Conservation (phyloP, 2,329 filamentous ascomycete genomes). For the Fusarium tricinctum region DNA sequence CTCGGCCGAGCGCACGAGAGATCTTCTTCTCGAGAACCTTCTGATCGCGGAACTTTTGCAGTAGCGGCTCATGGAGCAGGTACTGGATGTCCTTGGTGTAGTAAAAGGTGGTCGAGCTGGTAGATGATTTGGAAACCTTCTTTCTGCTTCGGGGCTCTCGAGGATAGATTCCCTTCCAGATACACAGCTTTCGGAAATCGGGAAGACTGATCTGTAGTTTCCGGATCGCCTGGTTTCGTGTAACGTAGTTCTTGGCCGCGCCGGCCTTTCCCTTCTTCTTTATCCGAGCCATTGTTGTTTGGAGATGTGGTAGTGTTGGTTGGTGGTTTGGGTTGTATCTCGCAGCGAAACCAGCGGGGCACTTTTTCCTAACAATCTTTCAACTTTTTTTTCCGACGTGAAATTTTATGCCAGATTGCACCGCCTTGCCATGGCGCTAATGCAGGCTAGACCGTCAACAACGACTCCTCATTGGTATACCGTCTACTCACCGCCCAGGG, state of each 20-base stretch:
- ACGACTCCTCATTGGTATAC: constrained; percentile 13
- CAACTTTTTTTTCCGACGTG: constrained; percentile 51
- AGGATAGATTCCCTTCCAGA: constrained; percentile 99
- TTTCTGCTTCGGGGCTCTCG: constrained; percentile 97
- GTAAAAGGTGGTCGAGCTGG: constrained; percentile 91
- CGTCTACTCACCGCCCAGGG: constrained; percentile 26
- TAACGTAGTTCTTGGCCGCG: constrained; percentile 98
- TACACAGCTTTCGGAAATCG: constrained; percentile 97
- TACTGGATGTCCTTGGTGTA: constrained; percentile 98
- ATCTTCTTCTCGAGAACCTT: constrained; percentile 99
- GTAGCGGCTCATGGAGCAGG: constrained; percentile 93
- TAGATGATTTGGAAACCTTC: constrained; percentile 93
- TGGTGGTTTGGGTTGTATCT: constrained; percentile 35
- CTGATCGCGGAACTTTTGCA: constrained; percentile 96
- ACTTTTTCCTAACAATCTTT: constrained; percentile 50
- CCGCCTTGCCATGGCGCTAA: constrained; percentile 44
- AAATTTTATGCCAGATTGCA: constrained; percentile 55
- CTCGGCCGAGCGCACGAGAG: constrained; percentile 88
- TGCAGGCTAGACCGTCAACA: constrained; percentile 12
- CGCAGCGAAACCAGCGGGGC: constrained; percentile 53
- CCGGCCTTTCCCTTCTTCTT: constrained; percentile 96
- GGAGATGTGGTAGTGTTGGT: constrained; percentile 38
- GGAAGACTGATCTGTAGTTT: constrained; percentile 98
- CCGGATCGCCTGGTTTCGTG: constrained; percentile 94
- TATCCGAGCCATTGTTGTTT: constrained; percentile 74